Evolutionary conservation across 257 asterid species (phyloP), one percentile per base, ranked within the genome.

Genomic region (Solanum ossicruentum): DNA sequence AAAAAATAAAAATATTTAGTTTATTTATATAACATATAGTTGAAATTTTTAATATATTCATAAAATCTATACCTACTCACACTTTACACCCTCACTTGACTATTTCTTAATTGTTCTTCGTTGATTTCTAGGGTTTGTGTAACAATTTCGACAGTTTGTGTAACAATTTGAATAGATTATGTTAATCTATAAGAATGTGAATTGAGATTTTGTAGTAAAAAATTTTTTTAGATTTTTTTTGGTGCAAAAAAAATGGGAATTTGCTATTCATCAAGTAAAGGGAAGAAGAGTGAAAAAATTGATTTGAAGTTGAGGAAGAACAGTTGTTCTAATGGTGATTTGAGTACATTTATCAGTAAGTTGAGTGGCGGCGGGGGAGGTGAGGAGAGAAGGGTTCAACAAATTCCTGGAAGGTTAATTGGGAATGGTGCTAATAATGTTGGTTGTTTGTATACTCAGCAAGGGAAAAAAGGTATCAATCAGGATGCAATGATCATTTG

Each of bases 401-500:
- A 95, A 86, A 89, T 89, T 79, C 97, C 93, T 4, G 98, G 98
- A 21, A 94, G 99, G 91, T 81, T 95, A 82, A 87, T 91, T 39
- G 90, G 92, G 4, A 96, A 91, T 89, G 99, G 99, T 75, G 88
- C 95, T 3, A 91, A 91, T 86, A 85, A 86, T 85, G 65, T 93
- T 87, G 91, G 97, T 36, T 88, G 99, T 87, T 91, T 96, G 88
- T 92, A 93, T 91, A 96, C 97, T 77, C 99, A 96, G 86, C 99
- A 96, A 86, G 99, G 99, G 80, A 96, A 91, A 92, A 96, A 96
- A 87, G 98, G 99, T 56, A 90, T 98, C 75, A 96, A 96, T 88
- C 99, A 96, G 86, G 99, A 96, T 36, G 99, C 99, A 49, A 96
- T 96, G 98, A 89, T 95, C 89, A 83, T 93, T 89, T 96, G 99